Conservation (phyloP, 768 basidiomycete genomes). For the Mycena kentingensis region DNA sequence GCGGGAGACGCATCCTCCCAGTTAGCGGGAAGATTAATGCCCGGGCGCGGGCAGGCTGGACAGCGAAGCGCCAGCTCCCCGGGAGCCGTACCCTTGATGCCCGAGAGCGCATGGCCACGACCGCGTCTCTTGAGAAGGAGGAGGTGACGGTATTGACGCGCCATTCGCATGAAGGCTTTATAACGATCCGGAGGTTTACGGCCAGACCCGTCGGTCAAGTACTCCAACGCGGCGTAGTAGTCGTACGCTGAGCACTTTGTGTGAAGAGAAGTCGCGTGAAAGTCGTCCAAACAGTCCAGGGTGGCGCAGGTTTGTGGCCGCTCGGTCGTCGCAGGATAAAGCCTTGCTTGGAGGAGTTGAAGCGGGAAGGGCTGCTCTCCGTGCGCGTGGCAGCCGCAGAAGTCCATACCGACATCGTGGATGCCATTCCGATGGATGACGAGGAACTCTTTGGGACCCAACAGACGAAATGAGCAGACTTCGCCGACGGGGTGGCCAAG, state of each 20-base stretch:
- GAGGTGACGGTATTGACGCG: not conserved
- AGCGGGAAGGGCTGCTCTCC: slow-evolving; percentile 4
- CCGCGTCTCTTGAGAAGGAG: not conserved
- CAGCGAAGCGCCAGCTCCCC: too few species aligned
- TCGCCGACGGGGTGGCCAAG: slow-evolving; percentile 24
- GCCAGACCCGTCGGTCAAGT: slow-evolving; percentile 30
- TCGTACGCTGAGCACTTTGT: slow-evolving; percentile 31
- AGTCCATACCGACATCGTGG: slow-evolving; percentile 31
- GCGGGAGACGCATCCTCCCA: too few species aligned
- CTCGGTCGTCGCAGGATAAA: slow-evolving; percentile 28
- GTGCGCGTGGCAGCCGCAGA: slow-evolving; percentile 30
- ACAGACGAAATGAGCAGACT: slow-evolving; percentile 19
- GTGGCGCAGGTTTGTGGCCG: slow-evolving; percentile 31
- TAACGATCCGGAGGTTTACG: slow-evolving; percentile 3
- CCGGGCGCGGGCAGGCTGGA: too few species aligned
- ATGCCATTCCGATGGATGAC: slow-evolving; percentile 31
- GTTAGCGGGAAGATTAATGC: too few species aligned
- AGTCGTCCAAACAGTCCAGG: slow-evolving; percentile 26
- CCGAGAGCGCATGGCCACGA: too few species aligned
- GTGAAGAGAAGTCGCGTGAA: slow-evolving; percentile 32
- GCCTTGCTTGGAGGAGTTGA: slow-evolving; percentile 33
- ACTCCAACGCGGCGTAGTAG: slow-evolving; percentile 27
- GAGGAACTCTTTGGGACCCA: slow-evolving; percentile 24
- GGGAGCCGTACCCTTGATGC: too few species aligned
- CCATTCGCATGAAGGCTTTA: not conserved